Conservation (phyloP, 1,139 yeast genomes). For the Torulaspora globosa region DNA sequence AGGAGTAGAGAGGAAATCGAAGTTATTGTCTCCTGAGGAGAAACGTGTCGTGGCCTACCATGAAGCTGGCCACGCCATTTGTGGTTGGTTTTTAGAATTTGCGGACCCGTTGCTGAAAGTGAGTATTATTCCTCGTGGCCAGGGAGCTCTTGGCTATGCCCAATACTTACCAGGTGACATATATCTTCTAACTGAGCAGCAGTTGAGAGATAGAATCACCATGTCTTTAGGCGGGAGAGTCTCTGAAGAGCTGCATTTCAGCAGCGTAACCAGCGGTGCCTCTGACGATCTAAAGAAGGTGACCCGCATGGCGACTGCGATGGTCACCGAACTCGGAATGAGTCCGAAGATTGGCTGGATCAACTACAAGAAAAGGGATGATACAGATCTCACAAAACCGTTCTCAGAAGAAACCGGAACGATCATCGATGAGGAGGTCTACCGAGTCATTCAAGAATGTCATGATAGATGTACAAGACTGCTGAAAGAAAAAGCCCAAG, state of each 20-base stretch:
- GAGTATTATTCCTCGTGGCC: constrained; percentile 79
- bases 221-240: constrained; percentile 82
- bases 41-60: constrained; percentile 75
- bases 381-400: constrained; percentile 58
- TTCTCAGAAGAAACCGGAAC: constrained; percentile 68
- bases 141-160: constrained; percentile 80
- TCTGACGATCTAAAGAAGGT: constrained; percentile 78
- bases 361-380: constrained; percentile 48
- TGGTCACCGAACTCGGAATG: constrained; percentile 78
- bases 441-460: constrained; percentile 54
- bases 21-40: constrained; percentile 64
- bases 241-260: constrained; percentile 70
- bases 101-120: constrained; percentile 79
- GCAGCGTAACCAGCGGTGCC: constrained; percentile 77
- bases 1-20: constrained; percentile 70
- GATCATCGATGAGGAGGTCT: constrained; percentile 62
- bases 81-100: constrained; percentile 69
- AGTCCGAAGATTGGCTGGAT: constrained; percentile 63
- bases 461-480: constrained; percentile 51
- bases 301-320: constrained; percentile 70
- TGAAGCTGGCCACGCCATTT: constrained; percentile 80
- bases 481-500: constrained; percentile 54
- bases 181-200: constrained; percentile 61
- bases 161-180: constrained; percentile 78
- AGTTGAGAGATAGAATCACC: constrained; percentile 67